These are phyloP conservation scores for Iberis pinnata DNA, from an alignment of 345 rosid genomes.

Conservation along the genomic window DNA sequence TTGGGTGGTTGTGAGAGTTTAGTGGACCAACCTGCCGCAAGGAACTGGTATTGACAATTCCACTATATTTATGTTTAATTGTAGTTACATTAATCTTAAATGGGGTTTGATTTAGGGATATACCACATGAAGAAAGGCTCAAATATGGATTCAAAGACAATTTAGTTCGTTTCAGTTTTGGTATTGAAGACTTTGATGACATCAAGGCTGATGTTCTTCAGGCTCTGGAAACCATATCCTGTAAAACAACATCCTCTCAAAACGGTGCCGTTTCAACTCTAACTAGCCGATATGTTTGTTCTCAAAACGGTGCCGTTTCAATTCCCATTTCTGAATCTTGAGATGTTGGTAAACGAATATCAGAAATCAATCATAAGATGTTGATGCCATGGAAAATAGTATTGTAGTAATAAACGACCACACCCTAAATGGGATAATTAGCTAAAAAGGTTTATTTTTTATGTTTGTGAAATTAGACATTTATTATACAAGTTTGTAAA, in stretches of 20 bases:
- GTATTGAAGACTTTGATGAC: slow-evolving; percentile 84
- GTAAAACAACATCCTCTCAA: background rate
- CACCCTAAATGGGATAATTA: too few species aligned
- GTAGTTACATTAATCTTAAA: background rate
- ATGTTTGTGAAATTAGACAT: too few species aligned
- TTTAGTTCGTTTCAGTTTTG: slow-evolving; percentile 87
- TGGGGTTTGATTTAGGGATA: slow-evolving; percentile 44
- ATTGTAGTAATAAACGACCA: too few species aligned
- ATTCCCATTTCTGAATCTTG: too few species aligned
- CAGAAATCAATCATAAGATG: too few species aligned
- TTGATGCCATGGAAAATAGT: too few species aligned
- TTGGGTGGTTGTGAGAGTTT: slow-evolving; percentile 91
- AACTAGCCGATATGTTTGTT: background rate
- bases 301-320: too few species aligned
- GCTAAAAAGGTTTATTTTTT: too few species aligned
- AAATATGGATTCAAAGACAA: slow-evolving; percentile 72
- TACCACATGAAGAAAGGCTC: slow-evolving; percentile 47
- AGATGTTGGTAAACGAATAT: too few species aligned
- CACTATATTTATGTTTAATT: background rate
- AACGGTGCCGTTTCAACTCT: background rate
- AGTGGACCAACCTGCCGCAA: slow-evolving; percentile 82
- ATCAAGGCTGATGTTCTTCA: slow-evolving; percentile 78
- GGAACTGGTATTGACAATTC: slow-evolving; percentile 52
- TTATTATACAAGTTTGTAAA: too few species aligned
- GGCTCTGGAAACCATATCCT: slow-evolving; percentile 33